Base-by-base conservation (phyloP, 345 rosid species). In the Cochlearia excelsa region DNA sequence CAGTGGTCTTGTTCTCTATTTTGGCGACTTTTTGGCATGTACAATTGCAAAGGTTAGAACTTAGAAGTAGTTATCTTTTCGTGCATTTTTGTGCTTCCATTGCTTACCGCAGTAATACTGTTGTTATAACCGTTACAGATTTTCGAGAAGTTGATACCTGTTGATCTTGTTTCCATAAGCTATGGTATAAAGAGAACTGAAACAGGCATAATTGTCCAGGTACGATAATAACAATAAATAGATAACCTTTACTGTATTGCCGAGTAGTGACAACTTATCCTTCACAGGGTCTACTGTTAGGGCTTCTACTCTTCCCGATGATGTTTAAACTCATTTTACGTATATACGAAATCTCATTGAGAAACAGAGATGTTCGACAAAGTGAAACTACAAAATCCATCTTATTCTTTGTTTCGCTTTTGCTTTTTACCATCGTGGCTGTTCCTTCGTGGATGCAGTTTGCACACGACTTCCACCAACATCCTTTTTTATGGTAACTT, bases 391-490 rank as follows among this genome's bases (percentile, higher is more conserved):
- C 74, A 59, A 79, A 62, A 73, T 81, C 94, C 34, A 23, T 80
- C 34, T 34, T 84, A 11, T 89, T 93, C 78, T 74, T 82, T 63
- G 33, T 62, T 34, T 84, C 85, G 39, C 75, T 93, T 70, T 74
- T 79, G 1, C 54, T 76, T 61, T 56, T 81, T 66, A 70, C 72
- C 79, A 26, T 69, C 5, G 57, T 70, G 56, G 51, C 81, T 61
- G 67, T 79, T 30, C 99, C 97, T 30, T 78, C 79, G 29, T 89
- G 97, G 99, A 93, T 89, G 85, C 85, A 84, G 69, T 77, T 82
- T 64, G 88, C 87, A 57, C 88, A 75, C 26, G 77, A 84, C 63
- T 93, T 93, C 80, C 59, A 79, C 45, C 76, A 67, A 51, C 99
- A 93, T 77, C 99, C 97, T 46, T 35, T 81, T 8, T 67, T 85